These are phyloP conservation scores for Xylaria multiplex DNA, from an alignment of 2,329 filamentous ascomycete genomes.

Conservation along the genomic window DNA sequence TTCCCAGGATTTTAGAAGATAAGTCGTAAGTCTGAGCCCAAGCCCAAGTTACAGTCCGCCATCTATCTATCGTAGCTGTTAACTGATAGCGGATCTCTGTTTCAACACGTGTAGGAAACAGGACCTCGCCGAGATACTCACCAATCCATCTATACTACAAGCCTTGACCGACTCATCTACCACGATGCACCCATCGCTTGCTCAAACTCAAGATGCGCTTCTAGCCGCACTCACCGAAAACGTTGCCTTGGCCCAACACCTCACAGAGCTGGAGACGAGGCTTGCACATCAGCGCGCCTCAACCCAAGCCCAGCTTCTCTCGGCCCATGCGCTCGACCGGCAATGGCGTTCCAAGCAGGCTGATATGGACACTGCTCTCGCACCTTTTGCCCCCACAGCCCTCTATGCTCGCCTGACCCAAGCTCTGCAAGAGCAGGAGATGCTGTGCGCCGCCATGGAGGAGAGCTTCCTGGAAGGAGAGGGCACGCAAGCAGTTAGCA, in stretches of 20 bases:
- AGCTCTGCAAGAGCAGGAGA: slow-evolving; percentile 83
- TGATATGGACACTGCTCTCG: slow-evolving; percentile 86
- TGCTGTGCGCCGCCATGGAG: slow-evolving; percentile 82
- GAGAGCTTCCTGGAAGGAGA: slow-evolving; percentile 86
- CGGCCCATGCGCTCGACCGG: slow-evolving; percentile 87
- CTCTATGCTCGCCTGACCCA: slow-evolving; percentile 84
- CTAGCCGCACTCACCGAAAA: slow-evolving; percentile 75
- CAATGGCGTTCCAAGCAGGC: slow-evolving; percentile 89
- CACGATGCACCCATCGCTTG: slow-evolving; percentile 77
- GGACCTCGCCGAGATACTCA: slow-evolving; percentile 77
- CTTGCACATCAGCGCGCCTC: slow-evolving; percentile 71
- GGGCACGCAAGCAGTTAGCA: slow-evolving; percentile 32
- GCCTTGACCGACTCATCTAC: slow-evolving; percentile 75
- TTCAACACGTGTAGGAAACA: slow-evolving; percentile 67
- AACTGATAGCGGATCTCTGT: slow-evolving; percentile 27
- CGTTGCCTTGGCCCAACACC: slow-evolving; percentile 71
- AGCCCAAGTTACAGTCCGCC: too few species aligned
- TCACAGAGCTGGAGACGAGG: slow-evolving; percentile 68
- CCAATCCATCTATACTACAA: slow-evolving; percentile 72
- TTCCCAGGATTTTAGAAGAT: slow-evolving; percentile 79
- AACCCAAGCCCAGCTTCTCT: slow-evolving; percentile 82
- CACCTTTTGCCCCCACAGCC: slow-evolving; percentile 85
- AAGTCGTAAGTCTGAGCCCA: slow-evolving; percentile 72
- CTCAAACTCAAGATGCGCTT: slow-evolving; percentile 72
- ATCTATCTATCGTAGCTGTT: background rate